Conservation (phyloP, 2,329 filamentous ascomycete species). For the Ceratocystis lukuohia region DNA sequence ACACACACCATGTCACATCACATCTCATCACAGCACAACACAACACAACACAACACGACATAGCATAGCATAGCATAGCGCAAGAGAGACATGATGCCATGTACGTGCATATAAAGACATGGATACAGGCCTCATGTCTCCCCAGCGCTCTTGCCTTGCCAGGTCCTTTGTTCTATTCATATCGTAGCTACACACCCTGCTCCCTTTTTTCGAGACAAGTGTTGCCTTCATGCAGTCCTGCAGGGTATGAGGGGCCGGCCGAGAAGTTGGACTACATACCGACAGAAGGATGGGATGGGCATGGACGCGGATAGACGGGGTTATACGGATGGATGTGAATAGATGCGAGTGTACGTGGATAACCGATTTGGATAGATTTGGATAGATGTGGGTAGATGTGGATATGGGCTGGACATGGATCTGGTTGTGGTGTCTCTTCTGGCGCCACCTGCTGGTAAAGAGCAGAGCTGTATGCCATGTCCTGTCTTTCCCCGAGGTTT, state of each 20-base stretch:
- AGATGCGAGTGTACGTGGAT: too few relatives aligned
- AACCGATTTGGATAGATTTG: too few relatives aligned
- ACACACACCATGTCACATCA: too few relatives aligned
- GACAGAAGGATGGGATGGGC: neutral
- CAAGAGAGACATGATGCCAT: constrained; percentile 2
- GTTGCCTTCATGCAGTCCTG: neutral
- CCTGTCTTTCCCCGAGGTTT: too few relatives aligned
- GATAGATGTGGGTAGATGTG: too few relatives aligned
- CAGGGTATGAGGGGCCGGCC: neutral
- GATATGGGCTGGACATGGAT: too few relatives aligned
- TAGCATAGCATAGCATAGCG: neutral
- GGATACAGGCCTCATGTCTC: neutral
- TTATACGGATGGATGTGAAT: too few relatives aligned
- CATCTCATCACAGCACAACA: too few relatives aligned
- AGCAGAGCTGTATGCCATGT: neutral
- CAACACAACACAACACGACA: neutral
- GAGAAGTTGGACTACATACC: neutral
- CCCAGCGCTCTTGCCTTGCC: neutral
- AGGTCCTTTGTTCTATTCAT: neutral
- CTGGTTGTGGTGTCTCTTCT: neutral
- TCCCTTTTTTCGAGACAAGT: neutral
- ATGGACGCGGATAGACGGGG: too few relatives aligned
- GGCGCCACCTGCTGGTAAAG: neutral
- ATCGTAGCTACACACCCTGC: neutral
- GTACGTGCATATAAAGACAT: constrained; percentile 2